Conservation (phyloP, 2,329 filamentous ascomycete species). For the Rachicladosporium sp. region DNA sequence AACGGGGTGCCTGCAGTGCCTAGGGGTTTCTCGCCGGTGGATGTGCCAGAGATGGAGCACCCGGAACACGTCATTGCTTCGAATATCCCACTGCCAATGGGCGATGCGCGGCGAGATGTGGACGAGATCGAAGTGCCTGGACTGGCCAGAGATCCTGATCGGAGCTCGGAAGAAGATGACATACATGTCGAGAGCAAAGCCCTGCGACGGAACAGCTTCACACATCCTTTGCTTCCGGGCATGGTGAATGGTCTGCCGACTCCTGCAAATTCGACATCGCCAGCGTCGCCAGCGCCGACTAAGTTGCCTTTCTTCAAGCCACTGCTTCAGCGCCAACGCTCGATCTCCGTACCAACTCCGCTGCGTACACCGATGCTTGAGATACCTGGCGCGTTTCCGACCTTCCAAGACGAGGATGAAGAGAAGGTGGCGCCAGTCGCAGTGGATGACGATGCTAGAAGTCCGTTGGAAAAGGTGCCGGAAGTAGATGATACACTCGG, state of each 20-base stretch:
- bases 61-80: conserved; percentile 35
- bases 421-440: neutral
- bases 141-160: conserved; percentile 47
- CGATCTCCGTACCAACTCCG: conserved; percentile 14
- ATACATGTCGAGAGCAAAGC: neutral
- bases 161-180: conserved; percentile 35
- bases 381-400: conserved; percentile 10
- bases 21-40: neutral
- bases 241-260: no score
- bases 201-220: conserved; percentile 14
- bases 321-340: conserved; percentile 13
- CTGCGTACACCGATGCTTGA: conserved; percentile 7
- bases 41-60: conserved; percentile 28
- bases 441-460: no score
- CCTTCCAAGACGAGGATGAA: conserved; percentile 1
- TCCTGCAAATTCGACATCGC: no score
- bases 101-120: conserved; percentile 51
- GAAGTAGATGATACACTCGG: no score
- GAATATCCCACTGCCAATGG: conserved; percentile 56
- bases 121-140: conserved; percentile 72
- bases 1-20: conserved; percentile 9
- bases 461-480: no score
- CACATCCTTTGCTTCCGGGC: neutral
- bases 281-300: neutral
- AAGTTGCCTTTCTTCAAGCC: conserved; percentile 3